phyloP scores from a whole-genome alignment of 108 stramenopile genomes.

The Nannochloropsis salina region DNA sequence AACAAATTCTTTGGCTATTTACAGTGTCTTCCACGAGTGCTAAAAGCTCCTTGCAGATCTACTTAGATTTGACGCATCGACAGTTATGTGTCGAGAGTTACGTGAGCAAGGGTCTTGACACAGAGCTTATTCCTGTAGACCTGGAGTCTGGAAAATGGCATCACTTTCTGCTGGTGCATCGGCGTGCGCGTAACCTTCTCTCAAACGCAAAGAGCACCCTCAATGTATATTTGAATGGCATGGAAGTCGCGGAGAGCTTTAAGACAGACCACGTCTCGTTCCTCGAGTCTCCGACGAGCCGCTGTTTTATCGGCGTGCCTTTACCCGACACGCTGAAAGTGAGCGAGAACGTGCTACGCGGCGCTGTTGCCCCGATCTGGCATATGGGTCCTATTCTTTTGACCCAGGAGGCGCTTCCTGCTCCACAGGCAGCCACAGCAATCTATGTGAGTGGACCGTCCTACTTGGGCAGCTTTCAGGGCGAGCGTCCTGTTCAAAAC shows the following conservation, averaged over 20 bases:
- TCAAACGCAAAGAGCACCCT: conserved; percentile 5
- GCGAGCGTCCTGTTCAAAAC: conserved; percentile 7
- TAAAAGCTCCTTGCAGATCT: conserved; percentile 17
- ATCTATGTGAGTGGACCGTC: background rate
- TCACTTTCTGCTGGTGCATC: background rate
- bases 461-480: background rate
- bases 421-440: background rate
- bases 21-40: conserved; percentile 26
- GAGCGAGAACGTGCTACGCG: background rate
- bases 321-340: conserved; percentile 5
- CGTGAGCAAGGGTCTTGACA: background rate
- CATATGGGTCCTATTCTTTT: background rate
- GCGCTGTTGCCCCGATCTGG: conserved; percentile 12
- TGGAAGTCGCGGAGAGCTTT: conserved; percentile 11
- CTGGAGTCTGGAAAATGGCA: conserved; percentile 10
- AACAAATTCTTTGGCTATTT: conserved; percentile 36
- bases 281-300: conserved; percentile 10
- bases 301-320: conserved; percentile 8
- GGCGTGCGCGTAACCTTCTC: conserved; percentile 7
- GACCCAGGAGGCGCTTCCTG: conserved; percentile 1
- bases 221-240: background rate
- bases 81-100: background rate
- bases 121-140: background rate
- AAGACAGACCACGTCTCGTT: conserved; percentile 17
- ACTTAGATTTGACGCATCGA: conserved; percentile 17